phyloP scores from a whole-genome alignment of 2,329 filamentous ascomycete genomes.

The Aspergillus nomiae region DNA sequence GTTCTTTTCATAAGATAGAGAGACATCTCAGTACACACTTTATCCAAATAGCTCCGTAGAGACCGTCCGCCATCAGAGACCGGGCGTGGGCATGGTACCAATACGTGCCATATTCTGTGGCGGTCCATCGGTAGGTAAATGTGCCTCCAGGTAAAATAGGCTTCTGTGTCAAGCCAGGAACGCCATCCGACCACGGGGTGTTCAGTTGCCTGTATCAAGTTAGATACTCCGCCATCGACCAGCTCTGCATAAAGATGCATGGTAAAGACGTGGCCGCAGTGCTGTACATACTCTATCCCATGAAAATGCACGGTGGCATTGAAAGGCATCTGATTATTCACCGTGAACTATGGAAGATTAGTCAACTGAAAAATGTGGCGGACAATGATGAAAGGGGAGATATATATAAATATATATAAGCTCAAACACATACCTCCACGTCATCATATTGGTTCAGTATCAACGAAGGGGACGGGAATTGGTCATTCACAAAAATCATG shows the following conservation, averaged over 20 bases:
- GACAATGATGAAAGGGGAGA: not conserved
- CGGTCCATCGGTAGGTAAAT: constrained; percentile 57
- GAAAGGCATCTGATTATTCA: constrained; percentile 34
- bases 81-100: constrained; percentile 60
- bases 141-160: constrained; percentile 52
- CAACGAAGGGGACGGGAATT: constrained; percentile 36
- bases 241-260: not conserved
- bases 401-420: not conserved
- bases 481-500: constrained; percentile 36
- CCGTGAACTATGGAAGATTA: constrained; percentile 23
- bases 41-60: constrained; percentile 53
- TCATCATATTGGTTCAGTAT: constrained; percentile 30
- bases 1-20: not conserved
- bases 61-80: constrained; percentile 60
- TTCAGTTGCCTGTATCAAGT: constrained; percentile 40
- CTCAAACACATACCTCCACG: constrained; percentile 23
- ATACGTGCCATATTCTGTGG: constrained; percentile 58
- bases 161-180: constrained; percentile 58
- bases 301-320: constrained; percentile 37
- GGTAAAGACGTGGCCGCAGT: not conserved
- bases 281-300: constrained; percentile 39
- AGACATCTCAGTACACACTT: constrained; percentile 17
- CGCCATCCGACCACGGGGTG: constrained; percentile 62
- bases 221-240: not conserved
- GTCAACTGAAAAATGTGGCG: not conserved